Conservation (phyloP, 2,329 filamentous ascomycete genomes). For the Fusarium sp. region DNA sequence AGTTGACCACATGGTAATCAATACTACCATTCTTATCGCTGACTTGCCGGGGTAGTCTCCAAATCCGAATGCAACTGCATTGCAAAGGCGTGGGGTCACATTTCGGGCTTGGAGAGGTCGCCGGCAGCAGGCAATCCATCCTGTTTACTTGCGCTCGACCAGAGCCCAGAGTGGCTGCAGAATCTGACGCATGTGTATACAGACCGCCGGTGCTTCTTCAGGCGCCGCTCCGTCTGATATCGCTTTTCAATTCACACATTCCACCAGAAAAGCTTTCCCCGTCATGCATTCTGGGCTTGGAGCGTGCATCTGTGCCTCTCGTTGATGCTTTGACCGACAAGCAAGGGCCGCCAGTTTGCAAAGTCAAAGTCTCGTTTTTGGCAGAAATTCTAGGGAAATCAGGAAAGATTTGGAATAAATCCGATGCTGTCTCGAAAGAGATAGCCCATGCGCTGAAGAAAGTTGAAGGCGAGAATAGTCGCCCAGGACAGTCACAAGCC, state of each 20-base stretch:
- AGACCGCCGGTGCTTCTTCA: slow-evolving; percentile 23
- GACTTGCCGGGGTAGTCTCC: slow-evolving; percentile 12
- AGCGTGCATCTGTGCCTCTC: slow-evolving; percentile 20
- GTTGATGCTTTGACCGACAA: slow-evolving; percentile 14
- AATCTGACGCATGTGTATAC: slow-evolving; percentile 1
- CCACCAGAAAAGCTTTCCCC: slow-evolving; percentile 37
- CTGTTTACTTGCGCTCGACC: slow-evolving; percentile 2
- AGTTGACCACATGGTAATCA: background rate
- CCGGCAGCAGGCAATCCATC: background rate
- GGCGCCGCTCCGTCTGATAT: slow-evolving; percentile 27
- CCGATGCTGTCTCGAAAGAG: slow-evolving; percentile 15
- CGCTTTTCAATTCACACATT: slow-evolving; percentile 29
- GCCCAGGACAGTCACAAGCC: background rate
- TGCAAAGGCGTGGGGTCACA: slow-evolving; percentile 1
- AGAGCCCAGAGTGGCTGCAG: background rate
- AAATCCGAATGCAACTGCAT: slow-evolving; percentile 36
- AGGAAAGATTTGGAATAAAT: slow-evolving; percentile 34
- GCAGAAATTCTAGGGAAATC: slow-evolving; percentile 23
- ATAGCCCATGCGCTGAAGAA: slow-evolving; percentile 14
- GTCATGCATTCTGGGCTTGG: slow-evolving; percentile 34
- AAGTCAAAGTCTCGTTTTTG: slow-evolving; percentile 22
- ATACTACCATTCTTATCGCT: background rate
- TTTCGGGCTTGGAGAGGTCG: slow-evolving; percentile 9
- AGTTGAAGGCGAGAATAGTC: background rate
- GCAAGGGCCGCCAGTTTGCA: slow-evolving; percentile 2